Evolutionary conservation across 2,329 filamentous ascomycete genomes (phyloP), one percentile per base, ranked within the genome.

Genomic region (Gnomoniopsis smithogilvyi): DNA sequence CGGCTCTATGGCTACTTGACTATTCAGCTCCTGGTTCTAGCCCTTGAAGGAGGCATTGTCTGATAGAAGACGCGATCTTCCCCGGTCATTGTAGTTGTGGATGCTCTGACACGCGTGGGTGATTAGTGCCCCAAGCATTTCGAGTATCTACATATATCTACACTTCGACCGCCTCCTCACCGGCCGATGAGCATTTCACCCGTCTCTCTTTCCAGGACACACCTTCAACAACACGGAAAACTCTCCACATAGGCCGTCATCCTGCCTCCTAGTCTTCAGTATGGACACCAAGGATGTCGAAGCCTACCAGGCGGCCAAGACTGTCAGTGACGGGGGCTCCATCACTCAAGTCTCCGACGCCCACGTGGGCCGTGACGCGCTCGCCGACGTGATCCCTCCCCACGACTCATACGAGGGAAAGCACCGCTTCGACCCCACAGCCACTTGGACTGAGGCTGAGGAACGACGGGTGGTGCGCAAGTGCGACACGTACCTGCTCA

Each of bases 401-500:
- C 67, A 72, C 51, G 66, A 68, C 19, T 61, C 61, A 15, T 78
- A 78, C 58, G 76, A 78, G 54, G 75, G 75, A 43, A 65, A 66
- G 34, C 76, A 78, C 63, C 71, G 76, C 46, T 78, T 69, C 66
- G 76, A 78, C 58, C 73, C 74, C 0, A 51, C 66, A 12, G 70
- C 69, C 7, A 68, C 67, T 48, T 88, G 85, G 85, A 79, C 80
- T 17, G 69, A 75, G 3, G 76, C 77, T 36, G 85, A 88, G 65
- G 85, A 88, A 70, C 78, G 72, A 62, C 73, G 67, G 14, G 72
- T 85, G 3, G 77, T 87, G 26, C 72, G 81, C 49, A 87, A 85
- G 74, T 78, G 75, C 0, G 78, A 80, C 60, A 33, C 76, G 6
- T 70, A 67, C 21, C 69, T 80, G 4, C 64, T 79, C 34, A 67